Base-by-base conservation (phyloP, 2,329 filamentous ascomycete species). In the Orbilia quercus region DNA sequence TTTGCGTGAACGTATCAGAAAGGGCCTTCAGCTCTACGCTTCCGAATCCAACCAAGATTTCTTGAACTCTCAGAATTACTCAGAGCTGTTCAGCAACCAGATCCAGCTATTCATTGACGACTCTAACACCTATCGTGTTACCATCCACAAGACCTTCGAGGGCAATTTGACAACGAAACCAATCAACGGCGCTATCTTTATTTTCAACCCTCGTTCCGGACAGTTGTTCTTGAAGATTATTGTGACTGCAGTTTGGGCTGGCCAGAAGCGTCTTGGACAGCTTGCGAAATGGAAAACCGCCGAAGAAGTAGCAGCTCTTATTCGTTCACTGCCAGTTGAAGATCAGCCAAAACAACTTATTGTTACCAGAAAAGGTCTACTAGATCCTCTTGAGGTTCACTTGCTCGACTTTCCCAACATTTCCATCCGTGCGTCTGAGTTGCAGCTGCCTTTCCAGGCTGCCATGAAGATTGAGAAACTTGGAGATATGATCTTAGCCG, bases 401-500 rank as follows among this genome's bases (percentile, higher is more conserved):
- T 82, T 99, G 79, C 89, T 99, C 44, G 96, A 99, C 81, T 99
- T 99, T 85, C 95, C 95, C 62, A 99, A 99, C 80, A 99, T 99
- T 76, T 97, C 95, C 1, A 99, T 99, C 78, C 91, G 95, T 77
- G 95, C 95, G 9, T 99, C 95, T 0, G 95, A 99, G 82, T 83
- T 99, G 77, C 95, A 99, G 81, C 84, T 99, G 76, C 95, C 95
- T 1, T 99, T 99, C 90, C 96, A 99, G 82, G 95, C 95, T 63
- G 96, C 96, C 0, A 99, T 99, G 94, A 99, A 99, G 85, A 93
- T 99, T 1, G 95, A 99, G 83, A 99, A 99, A 82, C 87, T 99
- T 48, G 96, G 94, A 76, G 96, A 99, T 82, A 97, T 99, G 94
- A 99, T 99, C 78, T 84, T 99, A 48, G 90, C 93, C 77, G 96